Evolutionary conservation across 2,329 filamentous ascomycete species (phyloP), one percentile per base, ranked within the genome.

Genomic region (Neonectria sp.): DNA sequence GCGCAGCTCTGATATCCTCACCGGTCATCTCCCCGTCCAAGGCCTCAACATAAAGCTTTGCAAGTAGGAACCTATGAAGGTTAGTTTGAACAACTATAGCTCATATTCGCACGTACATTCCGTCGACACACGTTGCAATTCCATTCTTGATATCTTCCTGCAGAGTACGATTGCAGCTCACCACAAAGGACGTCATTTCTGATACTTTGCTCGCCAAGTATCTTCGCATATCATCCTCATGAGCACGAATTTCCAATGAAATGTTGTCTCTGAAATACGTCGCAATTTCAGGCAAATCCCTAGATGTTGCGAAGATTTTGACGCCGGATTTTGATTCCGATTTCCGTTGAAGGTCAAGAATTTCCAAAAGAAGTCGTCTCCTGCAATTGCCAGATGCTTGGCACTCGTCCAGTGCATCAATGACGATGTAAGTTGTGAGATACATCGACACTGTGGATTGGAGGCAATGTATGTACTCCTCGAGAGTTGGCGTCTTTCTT

Each of bases 351-450:
- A 75, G 24, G 2, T 45, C 7, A 8, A 68, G 48, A 7, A 73
- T 13, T 3, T 51, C 12, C 0, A n/a, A 21, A 1, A 72, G 35
- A 11, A 76, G 43, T 0, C 1, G 33, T 4, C 12, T 8, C 8
- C 53, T 40, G 8, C 24, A 58, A 0, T 31, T 49, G 4, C 57
- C 24, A 11, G 29, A 3, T 0, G 3, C 0, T 1, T 58, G 52
- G 13, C 66, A 76, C 43, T 78, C 73, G 11, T 78, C 75, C 0
- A 81, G 72, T 0, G 72, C 75, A 31, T 78, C 75, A 2, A 75
- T 3, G 0, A 74, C 25, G 2, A 77, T 55, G 11, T 75, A 77
- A 0, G 68, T 51, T 46, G 43, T 33, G 1, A 40, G 55, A 48
- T 55, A 48, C 12, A 46, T 43, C 1, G 37, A 5, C 0, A 75